Conservation (phyloP, 2,329 filamentous ascomycete genomes). For the Neoascochyta sp. region DNA sequence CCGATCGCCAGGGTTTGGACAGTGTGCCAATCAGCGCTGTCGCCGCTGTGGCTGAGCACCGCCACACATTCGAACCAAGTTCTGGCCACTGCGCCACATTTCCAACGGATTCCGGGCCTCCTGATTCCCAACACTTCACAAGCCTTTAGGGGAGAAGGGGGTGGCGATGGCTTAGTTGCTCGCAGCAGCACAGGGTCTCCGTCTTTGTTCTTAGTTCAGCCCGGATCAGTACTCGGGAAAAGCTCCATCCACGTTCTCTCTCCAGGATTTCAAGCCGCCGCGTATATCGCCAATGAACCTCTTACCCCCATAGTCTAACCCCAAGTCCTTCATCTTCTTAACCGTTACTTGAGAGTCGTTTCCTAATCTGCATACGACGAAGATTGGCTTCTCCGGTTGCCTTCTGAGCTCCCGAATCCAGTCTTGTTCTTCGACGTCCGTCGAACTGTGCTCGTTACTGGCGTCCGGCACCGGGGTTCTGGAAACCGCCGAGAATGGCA, state of each 20-base stretch:
- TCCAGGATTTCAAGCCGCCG: constrained; percentile 72
- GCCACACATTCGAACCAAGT: no score
- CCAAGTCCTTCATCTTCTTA: constrained; percentile 61
- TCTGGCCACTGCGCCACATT: no score
- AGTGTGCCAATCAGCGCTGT: no score
- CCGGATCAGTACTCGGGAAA: constrained; percentile 59
- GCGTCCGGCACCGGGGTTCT: constrained; percentile 15
- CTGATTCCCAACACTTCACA: no score
- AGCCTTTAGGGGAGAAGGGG: no score
- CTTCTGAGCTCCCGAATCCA: constrained; percentile 31
- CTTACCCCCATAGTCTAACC: constrained; percentile 50
- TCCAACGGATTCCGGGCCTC: no score
- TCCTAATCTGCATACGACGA: constrained; percentile 69
- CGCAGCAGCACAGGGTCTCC: no score
- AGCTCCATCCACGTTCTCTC: constrained; percentile 58
- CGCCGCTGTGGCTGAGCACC: no score
- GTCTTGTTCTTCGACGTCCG: constrained; percentile 11
- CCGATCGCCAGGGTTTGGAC: no score
- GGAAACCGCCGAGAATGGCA: constrained; percentile 60
- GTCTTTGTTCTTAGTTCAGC: no score
- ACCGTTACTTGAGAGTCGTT: constrained; percentile 74
- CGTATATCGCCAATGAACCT: constrained; percentile 66
- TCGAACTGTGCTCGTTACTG: constrained; percentile 3
- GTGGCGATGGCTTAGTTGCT: no score
- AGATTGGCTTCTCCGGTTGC: constrained; percentile 53